These are phyloP conservation scores for Kwoniella heveanensis DNA, from an alignment of 768 basidiomycete species.

Conservation along the genomic window DNA sequence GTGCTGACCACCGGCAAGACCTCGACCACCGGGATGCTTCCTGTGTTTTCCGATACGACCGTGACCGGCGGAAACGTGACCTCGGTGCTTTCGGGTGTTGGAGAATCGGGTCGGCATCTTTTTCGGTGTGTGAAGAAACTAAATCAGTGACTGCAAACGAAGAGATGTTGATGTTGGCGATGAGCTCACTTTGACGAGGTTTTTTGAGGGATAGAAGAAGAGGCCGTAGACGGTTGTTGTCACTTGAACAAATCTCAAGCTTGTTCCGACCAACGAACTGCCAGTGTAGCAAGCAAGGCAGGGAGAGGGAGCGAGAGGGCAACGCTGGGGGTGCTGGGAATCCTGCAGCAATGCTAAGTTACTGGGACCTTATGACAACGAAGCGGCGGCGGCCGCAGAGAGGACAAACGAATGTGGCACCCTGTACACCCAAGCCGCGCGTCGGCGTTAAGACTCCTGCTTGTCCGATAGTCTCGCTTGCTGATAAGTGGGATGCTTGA, in stretches of 20 bases:
- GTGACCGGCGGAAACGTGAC: conserved; percentile 98
- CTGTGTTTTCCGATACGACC: conserved; percentile 99
- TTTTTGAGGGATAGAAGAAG: conserved; percentile 33
- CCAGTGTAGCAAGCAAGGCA: neutral
- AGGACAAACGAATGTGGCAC: too few species aligned
- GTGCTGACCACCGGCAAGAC: conserved; percentile 97
- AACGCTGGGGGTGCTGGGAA: too few species aligned
- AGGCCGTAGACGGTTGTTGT: conserved; percentile 8
- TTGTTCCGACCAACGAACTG: neutral
- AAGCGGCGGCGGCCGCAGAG: neutral
- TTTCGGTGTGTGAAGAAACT: neutral
- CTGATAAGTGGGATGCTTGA: neutral
- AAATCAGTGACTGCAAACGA: conserved; percentile 5
- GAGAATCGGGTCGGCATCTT: conserved; percentile 92
- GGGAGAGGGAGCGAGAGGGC: too few species aligned
- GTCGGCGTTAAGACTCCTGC: conserved; percentile 17
- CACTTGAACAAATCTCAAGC: conserved; percentile 22
- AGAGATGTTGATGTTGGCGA: neutral
- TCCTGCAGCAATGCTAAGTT: too few species aligned
- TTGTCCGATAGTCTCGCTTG: conserved; percentile 13
- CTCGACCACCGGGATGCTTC: conserved; percentile 99
- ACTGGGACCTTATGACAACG: too few species aligned
- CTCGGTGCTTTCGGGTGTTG: conserved; percentile 98
- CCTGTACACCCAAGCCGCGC: too few species aligned
- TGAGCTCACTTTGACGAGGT: conserved; percentile 34